Conservation (phyloP, 371 early-diverging fungal species). For the Mucor plumbeus region DNA sequence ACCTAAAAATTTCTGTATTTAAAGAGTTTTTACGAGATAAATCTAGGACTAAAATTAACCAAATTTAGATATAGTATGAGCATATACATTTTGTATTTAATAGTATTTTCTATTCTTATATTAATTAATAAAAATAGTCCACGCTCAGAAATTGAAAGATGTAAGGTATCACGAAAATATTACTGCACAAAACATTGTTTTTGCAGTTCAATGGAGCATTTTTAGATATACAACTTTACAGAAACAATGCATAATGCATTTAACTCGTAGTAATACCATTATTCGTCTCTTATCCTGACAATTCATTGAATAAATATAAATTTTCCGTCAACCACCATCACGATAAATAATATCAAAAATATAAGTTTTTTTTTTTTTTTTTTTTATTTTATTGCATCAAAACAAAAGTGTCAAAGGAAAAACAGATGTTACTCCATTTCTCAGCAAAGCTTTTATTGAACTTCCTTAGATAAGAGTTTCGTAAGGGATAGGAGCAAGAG, state of each 20-base stretch:
- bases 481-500: slow-evolving; percentile 95
- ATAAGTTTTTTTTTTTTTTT: not conserved
- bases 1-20: too few relatives aligned
- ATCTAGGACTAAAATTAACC: too few relatives aligned
- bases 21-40: too few relatives aligned
- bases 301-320: not conserved
- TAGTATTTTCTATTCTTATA: too few relatives aligned
- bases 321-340: not conserved
- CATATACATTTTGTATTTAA: too few relatives aligned
- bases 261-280: too few relatives aligned
- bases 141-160: not conserved
- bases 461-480: slow-evolving; percentile 81
- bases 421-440: not conserved
- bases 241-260: too few relatives aligned
- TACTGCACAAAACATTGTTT: not conserved
- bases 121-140: not conserved
- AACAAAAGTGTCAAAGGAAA: not conserved
- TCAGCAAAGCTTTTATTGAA: slow-evolving; percentile 3
- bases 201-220: too few relatives aligned
- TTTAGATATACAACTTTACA: too few relatives aligned
- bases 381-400: slow-evolving; percentile 4
- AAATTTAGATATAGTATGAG: too few relatives aligned
- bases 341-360: not conserved
- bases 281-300: too few relatives aligned
- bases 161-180: not conserved